Evolutionary conservation across 768 basidiomycete species (phyloP).

Genomic region (Floccularia luteovirens): DNA sequence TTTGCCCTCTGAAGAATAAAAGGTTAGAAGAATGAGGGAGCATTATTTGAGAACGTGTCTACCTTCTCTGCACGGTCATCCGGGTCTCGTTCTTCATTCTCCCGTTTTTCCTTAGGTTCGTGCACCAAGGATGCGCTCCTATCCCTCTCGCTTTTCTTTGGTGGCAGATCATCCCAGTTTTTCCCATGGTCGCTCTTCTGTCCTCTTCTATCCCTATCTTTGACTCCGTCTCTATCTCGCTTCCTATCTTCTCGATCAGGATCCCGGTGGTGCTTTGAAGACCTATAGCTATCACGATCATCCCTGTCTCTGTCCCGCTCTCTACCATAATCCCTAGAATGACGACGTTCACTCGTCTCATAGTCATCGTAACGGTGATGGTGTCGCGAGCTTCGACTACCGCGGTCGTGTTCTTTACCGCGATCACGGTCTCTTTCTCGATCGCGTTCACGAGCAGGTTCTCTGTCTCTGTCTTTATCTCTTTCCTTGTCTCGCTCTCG

Average conservation of each 20-base stretch:
- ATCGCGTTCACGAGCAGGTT: conserved; percentile 27
- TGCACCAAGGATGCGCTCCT: conserved; percentile 25
- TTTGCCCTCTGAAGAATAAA: conserved; percentile 37
- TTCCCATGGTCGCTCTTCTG: conserved; percentile 24
- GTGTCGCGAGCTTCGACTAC: conserved; percentile 33
- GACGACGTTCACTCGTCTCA: conserved; percentile 30
- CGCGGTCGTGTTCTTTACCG: conserved; percentile 23
- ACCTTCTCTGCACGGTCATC: conserved; percentile 66
- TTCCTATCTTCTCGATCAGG: too few species aligned
- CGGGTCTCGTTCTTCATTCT: conserved; percentile 39
- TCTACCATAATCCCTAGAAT: conserved; percentile 29
- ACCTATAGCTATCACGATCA: conserved; percentile 33
- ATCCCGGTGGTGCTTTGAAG: conserved; percentile 45
- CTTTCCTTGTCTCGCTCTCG: conserved; percentile 24
- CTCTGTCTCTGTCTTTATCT: conserved; percentile 25
- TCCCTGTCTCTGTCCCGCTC: conserved; percentile 26
- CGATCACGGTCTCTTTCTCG: conserved; percentile 28
- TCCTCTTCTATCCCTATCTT: conserved; percentile 26
- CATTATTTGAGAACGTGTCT: too few species aligned
- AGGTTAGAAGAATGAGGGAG: neutral
- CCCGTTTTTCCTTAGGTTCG: conserved; percentile 48
- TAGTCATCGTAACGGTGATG: conserved; percentile 45
- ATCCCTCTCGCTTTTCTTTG: conserved; percentile 22
- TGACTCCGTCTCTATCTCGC: conserved; percentile 40
- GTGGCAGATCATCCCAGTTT: conserved; percentile 42